A percentile compares a stretch with the other conserved stretches of the same genome.
phyloP scores from a whole-genome alignment of 148 eudicot species.

The Rhododendron williamsianum region DNA sequence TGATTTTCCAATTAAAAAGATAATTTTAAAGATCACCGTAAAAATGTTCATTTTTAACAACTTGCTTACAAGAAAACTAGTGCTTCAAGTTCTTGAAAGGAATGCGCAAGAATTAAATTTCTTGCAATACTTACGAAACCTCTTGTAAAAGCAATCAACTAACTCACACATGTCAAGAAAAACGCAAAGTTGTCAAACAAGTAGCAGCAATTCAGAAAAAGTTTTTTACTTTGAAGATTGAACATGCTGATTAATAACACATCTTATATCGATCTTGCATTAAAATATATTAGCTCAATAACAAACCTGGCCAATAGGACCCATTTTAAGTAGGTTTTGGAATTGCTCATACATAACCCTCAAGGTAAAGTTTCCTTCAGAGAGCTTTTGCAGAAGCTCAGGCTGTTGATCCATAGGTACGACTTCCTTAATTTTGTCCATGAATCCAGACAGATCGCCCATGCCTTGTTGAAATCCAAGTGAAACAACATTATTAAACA shows the following conservation, averaged over 20 bases:
- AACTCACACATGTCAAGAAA: not conserved
- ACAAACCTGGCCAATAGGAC: slow-evolving; percentile 93
- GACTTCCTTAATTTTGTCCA: slow-evolving; percentile 97
- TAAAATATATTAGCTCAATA: slow-evolving; percentile 2
- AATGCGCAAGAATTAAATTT: not conserved
- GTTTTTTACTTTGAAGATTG: not conserved
- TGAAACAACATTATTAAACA: not conserved
- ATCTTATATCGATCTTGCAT: not conserved
- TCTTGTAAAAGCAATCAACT: not conserved
- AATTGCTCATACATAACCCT: slow-evolving; percentile 98
- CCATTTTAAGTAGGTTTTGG: slow-evolving; percentile 93
- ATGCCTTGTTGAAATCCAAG: slow-evolving; percentile 47
- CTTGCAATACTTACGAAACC: not conserved
- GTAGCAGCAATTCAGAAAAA: not conserved
- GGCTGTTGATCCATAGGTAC: slow-evolving; percentile 99
- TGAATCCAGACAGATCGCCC: slow-evolving; percentile 98
- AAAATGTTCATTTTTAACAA: not conserved
- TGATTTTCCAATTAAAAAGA: not conserved
- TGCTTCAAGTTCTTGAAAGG: not conserved
- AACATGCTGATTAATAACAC: not conserved
- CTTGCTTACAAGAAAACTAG: not conserved
- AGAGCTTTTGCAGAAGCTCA: slow-evolving; percentile 94
- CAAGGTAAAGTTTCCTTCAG: slow-evolving; percentile 87
- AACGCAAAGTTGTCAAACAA: not conserved
- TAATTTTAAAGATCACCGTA: not conserved